These are phyloP conservation scores for Sarocladium brachiariae DNA, from an alignment of 2,329 filamentous ascomycete genomes.

Conservation along the genomic window DNA sequence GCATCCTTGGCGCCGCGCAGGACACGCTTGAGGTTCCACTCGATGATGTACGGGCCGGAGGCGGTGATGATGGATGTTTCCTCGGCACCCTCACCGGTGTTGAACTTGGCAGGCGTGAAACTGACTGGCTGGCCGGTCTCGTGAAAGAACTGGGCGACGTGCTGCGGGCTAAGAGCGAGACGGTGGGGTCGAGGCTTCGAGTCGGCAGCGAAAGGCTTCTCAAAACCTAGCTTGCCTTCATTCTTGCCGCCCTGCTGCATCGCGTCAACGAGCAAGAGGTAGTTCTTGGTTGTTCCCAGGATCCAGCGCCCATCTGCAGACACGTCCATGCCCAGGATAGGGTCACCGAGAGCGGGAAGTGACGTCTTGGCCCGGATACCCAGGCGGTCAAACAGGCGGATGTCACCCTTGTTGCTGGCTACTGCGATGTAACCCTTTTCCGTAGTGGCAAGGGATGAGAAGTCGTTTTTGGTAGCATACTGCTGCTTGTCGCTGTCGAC, in stretches of 20 bases:
- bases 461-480: slow-evolving; percentile 94
- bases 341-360: slow-evolving; percentile 88
- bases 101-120: slow-evolving; percentile 92
- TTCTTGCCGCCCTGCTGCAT: slow-evolving; percentile 92
- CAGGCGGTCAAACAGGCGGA: slow-evolving; percentile 90
- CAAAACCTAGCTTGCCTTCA: slow-evolving; percentile 95
- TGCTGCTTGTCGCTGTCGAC: slow-evolving; percentile 92
- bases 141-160: slow-evolving; percentile 95
- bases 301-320: slow-evolving; percentile 96
- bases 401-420: slow-evolving; percentile 95
- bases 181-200: slow-evolving; percentile 89
- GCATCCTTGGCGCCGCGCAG: slow-evolving; percentile 74
- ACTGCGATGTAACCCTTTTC: slow-evolving; percentile 96
- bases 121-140: slow-evolving; percentile 81
- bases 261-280: slow-evolving; percentile 87
- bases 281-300: slow-evolving; percentile 87
- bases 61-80: slow-evolving; percentile 97
- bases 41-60: slow-evolving; percentile 92
- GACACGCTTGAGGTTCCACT: slow-evolving; percentile 92
- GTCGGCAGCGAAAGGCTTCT: slow-evolving; percentile 87
- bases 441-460: slow-evolving; percentile 88
- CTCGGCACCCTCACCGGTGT: slow-evolving; percentile 69
- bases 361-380: slow-evolving; percentile 97
- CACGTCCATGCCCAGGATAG: slow-evolving; percentile 90
- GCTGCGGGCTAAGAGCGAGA: slow-evolving; percentile 78